Conservation (phyloP, 2,329 filamentous ascomycete species). For the Didymella keratinophila region DNA sequence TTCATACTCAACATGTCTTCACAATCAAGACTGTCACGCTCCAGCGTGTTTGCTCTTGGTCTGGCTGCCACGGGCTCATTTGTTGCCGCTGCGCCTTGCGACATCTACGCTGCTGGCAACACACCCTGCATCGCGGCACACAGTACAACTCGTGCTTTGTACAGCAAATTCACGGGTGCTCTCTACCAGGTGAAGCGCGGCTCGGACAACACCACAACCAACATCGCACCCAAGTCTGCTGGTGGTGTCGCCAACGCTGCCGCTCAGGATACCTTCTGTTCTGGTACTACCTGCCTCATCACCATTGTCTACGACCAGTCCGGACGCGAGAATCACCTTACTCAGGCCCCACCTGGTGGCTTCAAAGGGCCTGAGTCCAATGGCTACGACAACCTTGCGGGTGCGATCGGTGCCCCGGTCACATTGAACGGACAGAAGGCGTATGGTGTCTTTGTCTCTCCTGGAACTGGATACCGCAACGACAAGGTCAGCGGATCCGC, state of each 20-base stretch:
- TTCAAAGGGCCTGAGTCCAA: constrained; percentile 64
- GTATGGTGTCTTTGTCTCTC: constrained; percentile 69
- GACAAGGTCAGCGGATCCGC: constrained; percentile 62
- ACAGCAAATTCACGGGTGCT: constrained; percentile 60
- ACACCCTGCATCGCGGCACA: constrained; percentile 72
- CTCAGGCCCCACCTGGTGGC: constrained; percentile 66
- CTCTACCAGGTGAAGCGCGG: constrained; percentile 68
- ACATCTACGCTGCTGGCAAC: constrained; percentile 65
- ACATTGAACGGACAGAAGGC: constrained; percentile 67
- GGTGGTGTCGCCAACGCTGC: constrained; percentile 70
- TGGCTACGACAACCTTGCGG: constrained; percentile 68
- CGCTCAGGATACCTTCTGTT: constrained; percentile 68
- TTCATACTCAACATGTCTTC: constrained; percentile 14
- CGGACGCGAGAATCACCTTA: constrained; percentile 67
- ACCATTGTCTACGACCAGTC: constrained; percentile 72
- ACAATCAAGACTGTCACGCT: constrained; percentile 7
- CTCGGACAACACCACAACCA: constrained; percentile 59
- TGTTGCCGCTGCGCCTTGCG: constrained; percentile 65
- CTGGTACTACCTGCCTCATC: constrained; percentile 68
- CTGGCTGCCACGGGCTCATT: constrained; percentile 52
- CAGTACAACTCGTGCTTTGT: constrained; percentile 70
- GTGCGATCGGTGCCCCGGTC: constrained; percentile 67
- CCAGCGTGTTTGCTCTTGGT: constrained; percentile 39
- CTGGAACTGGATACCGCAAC: constrained; percentile 70
- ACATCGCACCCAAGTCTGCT: constrained; percentile 61